Base-by-base conservation (phyloP, 805 yeast genomes). In the Metschnikowia santaceciliae region DNA sequence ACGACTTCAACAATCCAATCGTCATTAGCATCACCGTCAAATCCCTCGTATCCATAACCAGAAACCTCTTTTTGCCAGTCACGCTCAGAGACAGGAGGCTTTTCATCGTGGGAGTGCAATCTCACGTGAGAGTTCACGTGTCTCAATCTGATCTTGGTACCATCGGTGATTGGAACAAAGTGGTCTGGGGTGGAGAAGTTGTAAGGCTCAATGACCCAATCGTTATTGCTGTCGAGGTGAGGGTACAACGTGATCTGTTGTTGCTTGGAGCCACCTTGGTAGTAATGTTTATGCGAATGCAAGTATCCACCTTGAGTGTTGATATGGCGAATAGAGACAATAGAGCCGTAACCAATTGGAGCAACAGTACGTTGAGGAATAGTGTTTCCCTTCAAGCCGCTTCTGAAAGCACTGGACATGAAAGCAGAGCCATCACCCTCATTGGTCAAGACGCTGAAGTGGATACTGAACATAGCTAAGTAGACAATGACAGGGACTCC, bases 21-120 rank as follows among this genome's bases (percentile, higher is more conserved):
- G 69, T 88, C 96, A 67, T 88, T 88, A 49, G 90, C 84, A 69
- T 88, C 94, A 68, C 95, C 96, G 23, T 63, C 82, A 60, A 86
- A 88, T 3, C 88, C 90, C 41, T 83, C 84, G 60, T 64, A 83
- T 20, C 96, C 96, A 65, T 88, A 88, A 69, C 84, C 76, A 3
- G 90, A 78, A 17, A 78, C 89, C 72, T 88, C 96, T 67, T 84
- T 86, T 71, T 86, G 91, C 94, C 94, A 88, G 61, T 88, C 96
- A 52, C 77, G 72, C 63, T 82, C 86, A 51, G 85, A 74, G 17
- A 86, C 89, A 15, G 92, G 88, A 23, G 91, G 83, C 67, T 87
- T 84, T 60, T 85, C 84, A 65, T 88, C 94, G 64, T 88, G 95
- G 7, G 94, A 83, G 68, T 88, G 95, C 63, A 88, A 76, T 75